phyloP scores from a whole-genome alignment of 495 filamentous ascomycete genomes.

The Xylaria curta region DNA sequence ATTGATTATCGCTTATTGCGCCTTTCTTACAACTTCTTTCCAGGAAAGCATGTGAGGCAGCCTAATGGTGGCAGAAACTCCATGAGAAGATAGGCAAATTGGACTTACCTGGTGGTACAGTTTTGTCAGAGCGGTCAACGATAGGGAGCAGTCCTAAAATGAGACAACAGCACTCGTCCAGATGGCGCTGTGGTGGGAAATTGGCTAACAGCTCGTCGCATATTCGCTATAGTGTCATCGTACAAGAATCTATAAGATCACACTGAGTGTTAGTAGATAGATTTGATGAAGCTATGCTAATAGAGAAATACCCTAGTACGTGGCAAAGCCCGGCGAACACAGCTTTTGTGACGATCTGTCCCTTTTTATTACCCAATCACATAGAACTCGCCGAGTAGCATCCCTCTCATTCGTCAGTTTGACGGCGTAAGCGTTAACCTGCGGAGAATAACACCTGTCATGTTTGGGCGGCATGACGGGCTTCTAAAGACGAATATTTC shows the following conservation, averaged over 20 bases:
- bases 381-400: too few species aligned
- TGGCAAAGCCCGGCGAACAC: neutral
- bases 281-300: neutral
- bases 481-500: neutral
- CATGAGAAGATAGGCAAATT: neutral
- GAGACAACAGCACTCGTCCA: neutral
- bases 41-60: neutral
- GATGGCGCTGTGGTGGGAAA: neutral
- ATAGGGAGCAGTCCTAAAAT: neutral
- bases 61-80: neutral
- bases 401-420: neutral
- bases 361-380: neutral
- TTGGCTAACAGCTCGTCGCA: neutral
- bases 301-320: neutral
- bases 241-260: neutral
- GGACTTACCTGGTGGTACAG: neutral
- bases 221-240: neutral
- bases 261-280: neutral
- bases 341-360: neutral
- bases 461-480: neutral
- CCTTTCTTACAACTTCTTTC: constrained; percentile 9
- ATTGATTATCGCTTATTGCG: neutral
- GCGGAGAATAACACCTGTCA: neutral
- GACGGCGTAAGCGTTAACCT: neutral
- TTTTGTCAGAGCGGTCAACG: neutral